Evolutionary conservation across 352 stramenopile genomes (phyloP).

Genomic region (Phytophthora macrochlamydospora): DNA sequence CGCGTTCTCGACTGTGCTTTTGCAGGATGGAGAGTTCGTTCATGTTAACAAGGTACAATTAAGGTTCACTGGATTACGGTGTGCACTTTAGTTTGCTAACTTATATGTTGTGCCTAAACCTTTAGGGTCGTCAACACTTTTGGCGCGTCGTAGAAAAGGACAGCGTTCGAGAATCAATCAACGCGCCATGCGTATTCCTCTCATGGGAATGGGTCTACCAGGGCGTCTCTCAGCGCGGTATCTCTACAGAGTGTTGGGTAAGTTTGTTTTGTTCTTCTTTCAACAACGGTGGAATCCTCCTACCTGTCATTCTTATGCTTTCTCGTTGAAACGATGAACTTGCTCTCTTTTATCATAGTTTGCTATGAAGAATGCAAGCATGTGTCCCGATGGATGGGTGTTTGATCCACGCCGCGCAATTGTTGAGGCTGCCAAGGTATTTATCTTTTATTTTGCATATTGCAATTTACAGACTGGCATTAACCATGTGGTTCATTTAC

Average conservation of each 20-base stretch:
- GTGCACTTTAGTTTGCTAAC: neutral
- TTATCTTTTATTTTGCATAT: constrained; percentile 1
- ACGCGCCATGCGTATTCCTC: constrained; percentile 75
- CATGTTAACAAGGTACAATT: constrained; percentile 79
- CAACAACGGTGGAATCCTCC: no score
- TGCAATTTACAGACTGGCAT: constrained; percentile 1
- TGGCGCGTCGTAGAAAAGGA: constrained; percentile 77
- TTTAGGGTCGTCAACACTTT: constrained; percentile 77
- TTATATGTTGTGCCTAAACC: constrained; percentile 7
- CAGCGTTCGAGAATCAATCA: constrained; percentile 33
- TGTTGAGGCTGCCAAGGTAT: constrained; percentile 75
- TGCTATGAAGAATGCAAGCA: constrained; percentile 80
- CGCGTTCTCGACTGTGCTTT: constrained; percentile 73
- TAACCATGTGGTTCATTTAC: neutral
- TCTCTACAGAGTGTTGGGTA: constrained; percentile 86
- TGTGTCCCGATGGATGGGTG: constrained; percentile 65
- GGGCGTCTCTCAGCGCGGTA: constrained; percentile 77
- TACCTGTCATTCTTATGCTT: no score
- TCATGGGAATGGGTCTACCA: constrained; percentile 90
- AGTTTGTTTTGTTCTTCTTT: constrained; percentile 6
- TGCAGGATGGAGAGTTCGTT: constrained; percentile 81
- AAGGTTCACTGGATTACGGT: neutral
- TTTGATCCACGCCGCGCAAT: constrained; percentile 77
- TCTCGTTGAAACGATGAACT: no score
- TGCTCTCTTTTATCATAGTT: constrained; percentile 41